Percentiles rank a stretch among this genome's conserved stretches.
phyloP scores from a whole-genome alignment of 495 filamentous ascomycete genomes.

The Podospora anserina region DNA sequence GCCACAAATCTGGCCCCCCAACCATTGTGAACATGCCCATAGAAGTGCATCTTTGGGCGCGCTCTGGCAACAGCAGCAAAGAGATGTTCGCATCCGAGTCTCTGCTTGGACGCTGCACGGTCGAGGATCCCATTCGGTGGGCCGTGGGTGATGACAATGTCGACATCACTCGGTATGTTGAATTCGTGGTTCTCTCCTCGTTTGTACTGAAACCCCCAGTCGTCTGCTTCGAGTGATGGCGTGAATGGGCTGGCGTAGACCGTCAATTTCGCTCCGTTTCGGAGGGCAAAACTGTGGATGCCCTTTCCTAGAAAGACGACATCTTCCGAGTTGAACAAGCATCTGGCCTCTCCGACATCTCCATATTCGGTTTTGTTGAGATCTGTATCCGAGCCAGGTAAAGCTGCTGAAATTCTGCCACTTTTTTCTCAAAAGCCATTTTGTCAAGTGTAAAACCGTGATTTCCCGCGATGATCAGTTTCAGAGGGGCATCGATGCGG shows the following conservation, averaged over 20 bases:
- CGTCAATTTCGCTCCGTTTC: slow-evolving; percentile 56
- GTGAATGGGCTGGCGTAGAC: slow-evolving; percentile 71
- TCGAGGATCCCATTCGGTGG: slow-evolving; percentile 63
- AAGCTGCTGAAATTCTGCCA: background rate
- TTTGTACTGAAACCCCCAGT: slow-evolving; percentile 57
- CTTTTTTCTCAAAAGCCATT: slow-evolving; percentile 18
- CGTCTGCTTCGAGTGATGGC: slow-evolving; percentile 59
- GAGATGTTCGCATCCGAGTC: slow-evolving; percentile 58
- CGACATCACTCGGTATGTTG: slow-evolving; percentile 42
- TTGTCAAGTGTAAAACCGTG: slow-evolving; percentile 72
- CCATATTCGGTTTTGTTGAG: background rate
- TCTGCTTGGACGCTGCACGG: slow-evolving; percentile 23
- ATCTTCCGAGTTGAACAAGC: slow-evolving; percentile 39
- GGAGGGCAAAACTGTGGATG: slow-evolving; percentile 50
- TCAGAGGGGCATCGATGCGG: slow-evolving; percentile 60
- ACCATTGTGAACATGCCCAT: slow-evolving; percentile 72
- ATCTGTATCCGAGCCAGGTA: background rate
- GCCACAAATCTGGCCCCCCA: slow-evolving; percentile 63
- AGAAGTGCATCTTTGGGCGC: slow-evolving; percentile 62
- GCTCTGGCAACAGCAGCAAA: slow-evolving; percentile 54
- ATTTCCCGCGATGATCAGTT: slow-evolving; percentile 78
- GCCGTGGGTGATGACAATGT: slow-evolving; percentile 73
- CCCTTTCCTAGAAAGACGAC: slow-evolving; percentile 69
- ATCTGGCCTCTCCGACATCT: slow-evolving; percentile 23
- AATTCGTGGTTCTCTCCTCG: slow-evolving; percentile 51